Base-by-base conservation (phyloP, 2,329 filamentous ascomycete species). In the Didymella segeticola region DNA sequence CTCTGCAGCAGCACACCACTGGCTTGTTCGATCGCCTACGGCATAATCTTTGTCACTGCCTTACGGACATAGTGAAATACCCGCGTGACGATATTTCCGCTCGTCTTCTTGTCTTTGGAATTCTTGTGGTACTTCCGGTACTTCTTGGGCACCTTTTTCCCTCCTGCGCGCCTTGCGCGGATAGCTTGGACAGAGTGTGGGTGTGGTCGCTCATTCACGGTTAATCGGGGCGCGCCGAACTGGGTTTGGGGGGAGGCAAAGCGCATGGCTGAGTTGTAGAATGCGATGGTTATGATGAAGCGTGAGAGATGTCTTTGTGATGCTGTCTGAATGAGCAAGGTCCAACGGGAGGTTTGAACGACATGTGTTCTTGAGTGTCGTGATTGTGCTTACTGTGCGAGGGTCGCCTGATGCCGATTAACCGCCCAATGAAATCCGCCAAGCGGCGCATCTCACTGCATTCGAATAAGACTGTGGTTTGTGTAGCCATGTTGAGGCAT, bases 121-220 rank as follows among this genome's bases (percentile, higher is more conserved):
- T 42, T 41, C 23, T 53, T 48, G 19, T 64, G 54, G 36, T 61
- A 45, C 27, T 64, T 64, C 36, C 60, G 56, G 19, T 63, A 61
- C 17, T 38, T 41, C 43, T 62, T 62, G n/a, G 61, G 61, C 2
- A 54, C 54, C 46, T 63, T 57, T 23, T 55, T 62, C 9, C 63
- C 61, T 23, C 57, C 52, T 17, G 15, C 20, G n/a, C 63, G 57
- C 30, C 58, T 58, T 4, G 60, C 52, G n/a, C 43, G 30, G 26
- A 66, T 58, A 27, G 56, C 53, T 47, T 57, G 43, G 19, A 61
- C 20, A 2, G 60, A 67, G 60, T 65, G 61, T 9, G 41, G 52
- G 12, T 52, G 47, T 42, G 57, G 56, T n/a, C 45, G 47, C 5
- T 47, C 43, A 4, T 17, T 9, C 23, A 30, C 26, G 25, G 14